Percentiles rank a stretch among this genome's conserved stretches.
These are phyloP conservation scores for Cercophora scortea DNA, from an alignment of 495 filamentous ascomycete genomes.

Conservation along the genomic window DNA sequence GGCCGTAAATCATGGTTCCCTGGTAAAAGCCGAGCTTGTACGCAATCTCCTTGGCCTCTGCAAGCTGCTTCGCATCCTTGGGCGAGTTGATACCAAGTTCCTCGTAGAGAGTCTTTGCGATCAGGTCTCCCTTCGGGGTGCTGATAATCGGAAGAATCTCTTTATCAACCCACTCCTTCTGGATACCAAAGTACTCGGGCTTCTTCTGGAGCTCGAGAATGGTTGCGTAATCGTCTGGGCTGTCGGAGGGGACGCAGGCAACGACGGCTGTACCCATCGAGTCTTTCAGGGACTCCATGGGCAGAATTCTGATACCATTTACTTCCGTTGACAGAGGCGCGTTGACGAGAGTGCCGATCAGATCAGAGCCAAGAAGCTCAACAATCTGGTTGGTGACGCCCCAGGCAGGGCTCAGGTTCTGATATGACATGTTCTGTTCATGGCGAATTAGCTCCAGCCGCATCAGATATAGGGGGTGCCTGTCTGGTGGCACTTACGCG, in stretches of 20 bases:
- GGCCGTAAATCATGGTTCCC: constrained; percentile 76
- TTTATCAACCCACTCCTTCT: constrained; percentile 85
- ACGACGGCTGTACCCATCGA: constrained; percentile 92
- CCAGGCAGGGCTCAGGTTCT: constrained; percentile 66
- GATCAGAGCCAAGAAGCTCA: constrained; percentile 60
- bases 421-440: constrained; percentile 78
- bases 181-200: constrained; percentile 84
- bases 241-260: constrained; percentile 88
- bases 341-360: constrained; percentile 74
- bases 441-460: no score
- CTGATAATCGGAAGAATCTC: constrained; percentile 79
- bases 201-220: constrained; percentile 80
- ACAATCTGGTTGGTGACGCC: constrained; percentile 57
- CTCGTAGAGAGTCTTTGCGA: constrained; percentile 70
- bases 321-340: constrained; percentile 74
- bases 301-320: constrained; percentile 69
- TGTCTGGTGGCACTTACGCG: no score
- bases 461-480: no score
- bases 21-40: constrained; percentile 94
- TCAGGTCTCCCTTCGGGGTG: constrained; percentile 83
- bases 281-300: constrained; percentile 85
- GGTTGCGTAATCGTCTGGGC: constrained; percentile 87
- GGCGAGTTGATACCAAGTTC: constrained; percentile 88
- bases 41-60: constrained; percentile 84
- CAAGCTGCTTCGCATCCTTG: constrained; percentile 74